Percentiles rank a stretch among this genome's conserved stretches.
Conservation (phyloP, 148 eudicot species). For the Pharnaceum exiguum region DNA sequence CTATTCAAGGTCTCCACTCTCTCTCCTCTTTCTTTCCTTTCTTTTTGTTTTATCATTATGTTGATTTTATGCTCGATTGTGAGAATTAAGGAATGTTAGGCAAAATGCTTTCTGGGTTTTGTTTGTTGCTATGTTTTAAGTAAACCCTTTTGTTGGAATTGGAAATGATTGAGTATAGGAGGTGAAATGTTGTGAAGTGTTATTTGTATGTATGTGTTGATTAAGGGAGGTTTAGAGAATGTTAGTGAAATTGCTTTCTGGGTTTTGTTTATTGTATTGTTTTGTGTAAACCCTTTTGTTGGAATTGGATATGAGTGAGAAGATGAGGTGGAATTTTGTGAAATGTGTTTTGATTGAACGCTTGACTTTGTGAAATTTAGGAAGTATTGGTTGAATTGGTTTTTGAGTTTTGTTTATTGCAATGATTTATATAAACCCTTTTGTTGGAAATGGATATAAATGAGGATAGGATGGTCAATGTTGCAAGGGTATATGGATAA, state of each 20-base stretch:
- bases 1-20: slow-evolving; percentile 51
- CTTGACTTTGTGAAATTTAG: no score
- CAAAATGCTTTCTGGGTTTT: no score
- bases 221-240: no score
- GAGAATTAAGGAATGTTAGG: no score
- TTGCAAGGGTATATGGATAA: no score
- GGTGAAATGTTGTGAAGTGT: no score
- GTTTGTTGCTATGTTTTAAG: neutral
- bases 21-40: neutral
- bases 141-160: neutral
- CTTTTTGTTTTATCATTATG: neutral
- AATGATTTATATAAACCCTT: neutral
- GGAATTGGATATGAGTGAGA: neutral
- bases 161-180: no score
- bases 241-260: no score
- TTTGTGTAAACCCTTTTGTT: neutral
- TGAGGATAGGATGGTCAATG: neutral
- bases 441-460: neutral
- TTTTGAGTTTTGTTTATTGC: neutral
- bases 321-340: no score
- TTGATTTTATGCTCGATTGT: neutral
- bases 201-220: no score
- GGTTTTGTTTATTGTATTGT: neutral
- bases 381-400: no score
- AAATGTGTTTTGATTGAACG: no score